A percentile compares a stretch with the other conserved stretches of the same genome.
phyloP scores from a whole-genome alignment of 2,329 filamentous ascomycete genomes.

The Colletotrichum sp. region DNA sequence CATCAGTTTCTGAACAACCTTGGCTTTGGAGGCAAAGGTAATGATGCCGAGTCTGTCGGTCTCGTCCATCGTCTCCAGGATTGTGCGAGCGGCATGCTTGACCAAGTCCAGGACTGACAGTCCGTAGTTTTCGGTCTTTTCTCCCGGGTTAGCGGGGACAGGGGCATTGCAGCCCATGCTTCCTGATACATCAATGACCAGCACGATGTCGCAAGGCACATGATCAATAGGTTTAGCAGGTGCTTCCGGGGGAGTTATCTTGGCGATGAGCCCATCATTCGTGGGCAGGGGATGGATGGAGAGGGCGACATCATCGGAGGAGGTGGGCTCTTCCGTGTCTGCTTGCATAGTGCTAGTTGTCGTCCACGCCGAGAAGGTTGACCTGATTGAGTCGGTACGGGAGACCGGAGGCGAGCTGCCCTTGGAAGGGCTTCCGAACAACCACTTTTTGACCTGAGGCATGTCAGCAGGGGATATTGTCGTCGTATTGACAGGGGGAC shows the following conservation, averaged over 20 bases:
- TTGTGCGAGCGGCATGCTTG: slow-evolving; percentile 64
- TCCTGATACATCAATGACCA: slow-evolving; percentile 65
- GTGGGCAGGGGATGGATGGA: slow-evolving; percentile 43
- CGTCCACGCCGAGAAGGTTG: not conserved
- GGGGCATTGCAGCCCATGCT: slow-evolving; percentile 59
- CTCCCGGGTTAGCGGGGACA: slow-evolving; percentile 42
- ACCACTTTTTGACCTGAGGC: slow-evolving; percentile 9
- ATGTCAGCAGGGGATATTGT: not conserved
- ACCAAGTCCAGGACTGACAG: slow-evolving; percentile 62
- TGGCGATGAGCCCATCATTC: slow-evolving; percentile 48
- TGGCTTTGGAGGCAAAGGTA: slow-evolving; percentile 50
- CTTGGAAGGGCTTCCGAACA: not conserved
- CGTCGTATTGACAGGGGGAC: not conserved
- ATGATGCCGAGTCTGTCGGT: slow-evolving; percentile 63
- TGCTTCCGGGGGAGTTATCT: slow-evolving; percentile 46
- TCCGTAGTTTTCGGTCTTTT: slow-evolving; percentile 49
- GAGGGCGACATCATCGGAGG: slow-evolving; percentile 17
- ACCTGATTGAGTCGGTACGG: not conserved
- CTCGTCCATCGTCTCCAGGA: slow-evolving; percentile 60
- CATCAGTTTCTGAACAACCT: slow-evolving; percentile 49
- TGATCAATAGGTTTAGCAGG: slow-evolving; percentile 37
- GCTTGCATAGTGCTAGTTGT: not conserved
- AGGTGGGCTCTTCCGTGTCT: not conserved
- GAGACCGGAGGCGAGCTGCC: not conserved
- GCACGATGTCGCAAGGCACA: slow-evolving; percentile 63